A percentile compares a stretch with the other conserved stretches of the same genome.
Conservation (phyloP, 371 early-diverging fungal species). For the Syncephalis fuscata region DNA sequence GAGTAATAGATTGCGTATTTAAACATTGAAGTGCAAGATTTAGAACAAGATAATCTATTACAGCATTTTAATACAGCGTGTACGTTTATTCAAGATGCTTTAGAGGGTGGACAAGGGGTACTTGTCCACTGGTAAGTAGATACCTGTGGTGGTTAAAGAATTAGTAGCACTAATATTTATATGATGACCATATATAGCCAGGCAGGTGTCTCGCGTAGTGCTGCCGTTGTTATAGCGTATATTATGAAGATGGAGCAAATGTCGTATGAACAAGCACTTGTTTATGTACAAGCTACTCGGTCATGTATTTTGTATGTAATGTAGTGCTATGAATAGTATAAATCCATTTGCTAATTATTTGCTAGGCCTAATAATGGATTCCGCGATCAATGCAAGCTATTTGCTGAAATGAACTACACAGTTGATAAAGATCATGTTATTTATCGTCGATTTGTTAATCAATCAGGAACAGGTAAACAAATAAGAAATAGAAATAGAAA, state of each 20-base stretch:
- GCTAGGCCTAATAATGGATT: slow-evolving; percentile 61
- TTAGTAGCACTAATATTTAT: neutral
- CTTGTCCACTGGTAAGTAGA: slow-evolving; percentile 51
- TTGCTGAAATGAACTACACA: slow-evolving; percentile 32
- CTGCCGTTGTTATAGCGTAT: slow-evolving; percentile 38
- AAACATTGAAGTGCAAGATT: slow-evolving; percentile 39
- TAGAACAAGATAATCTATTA: slow-evolving; percentile 43
- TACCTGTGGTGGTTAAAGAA: slow-evolving; percentile 11
- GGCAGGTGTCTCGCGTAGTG: slow-evolving; percentile 43
- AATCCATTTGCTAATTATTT: neutral
- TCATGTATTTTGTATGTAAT: slow-evolving; percentile 24
- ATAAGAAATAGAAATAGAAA: slow-evolving; percentile 15
- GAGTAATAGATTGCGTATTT: slow-evolving; percentile 26
- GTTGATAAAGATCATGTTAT: slow-evolving; percentile 31
- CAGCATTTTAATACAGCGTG: slow-evolving; percentile 46
- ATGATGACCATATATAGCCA: slow-evolving; percentile 9
- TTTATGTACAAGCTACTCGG: slow-evolving; percentile 23
- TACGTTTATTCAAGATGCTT: slow-evolving; percentile 31
- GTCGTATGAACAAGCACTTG: slow-evolving; percentile 28
- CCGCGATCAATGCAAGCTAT: slow-evolving; percentile 41
- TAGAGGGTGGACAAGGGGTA: slow-evolving; percentile 26
- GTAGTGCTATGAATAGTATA: neutral
- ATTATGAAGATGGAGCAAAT: slow-evolving; percentile 37
- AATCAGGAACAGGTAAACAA: slow-evolving; percentile 28
- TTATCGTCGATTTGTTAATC: slow-evolving; percentile 53